Evolutionary conservation across 1,284 basidiomycete genomes (phyloP), one percentile per base, ranked within the genome.

Genomic region (Rhodotorula sp.): DNA sequence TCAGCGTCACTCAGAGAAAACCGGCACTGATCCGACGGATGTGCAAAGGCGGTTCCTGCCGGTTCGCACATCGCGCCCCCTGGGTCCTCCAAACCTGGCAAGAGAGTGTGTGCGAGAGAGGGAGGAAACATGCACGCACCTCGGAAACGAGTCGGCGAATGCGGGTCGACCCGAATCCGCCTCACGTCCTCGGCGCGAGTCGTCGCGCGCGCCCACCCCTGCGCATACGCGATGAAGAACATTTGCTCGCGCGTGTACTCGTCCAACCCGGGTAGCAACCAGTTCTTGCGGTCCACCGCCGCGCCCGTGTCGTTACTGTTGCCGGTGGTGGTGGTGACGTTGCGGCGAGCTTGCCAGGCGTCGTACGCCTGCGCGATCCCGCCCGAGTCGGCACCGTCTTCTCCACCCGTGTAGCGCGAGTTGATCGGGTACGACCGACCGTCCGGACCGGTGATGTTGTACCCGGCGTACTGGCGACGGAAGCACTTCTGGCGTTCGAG

Each of bases 401-500:
- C 91, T 87, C 80, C 78, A 56, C 77, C 74, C 61, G 85, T 82
- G 62, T 84, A 81, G 83, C 90, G 84, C 94, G 86, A 63, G 65
- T 68, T 64, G 59, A 80, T 83, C 48, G 75, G 68, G 63, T 75
- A 69, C 58, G 70, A 43, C 39, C 72, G 68, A 43, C 78, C 78
- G 47, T 78, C 67, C 2, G 72, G 65, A 2, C 75, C 78, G 18
- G 62, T 6, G 59, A 79, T 58, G 26, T 65, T 69, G 67, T 78
- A 79, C 52, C 80, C 84, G 64, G 89, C 91, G 83, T 91, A 99
- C 81, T 98, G 96, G 65, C 90, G 86, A 34, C 92, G 87, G 68
- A 99, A 89, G 80, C 96, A 99, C 67, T 90, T 86, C 77, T 93
- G 91, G 64, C 90, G 89, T 75, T 87, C 84, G 67, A 92, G 85